Evolutionary conservation across 805 yeast genomes (phyloP).

Genomic region (Suhomyces kilbournensis): DNA sequence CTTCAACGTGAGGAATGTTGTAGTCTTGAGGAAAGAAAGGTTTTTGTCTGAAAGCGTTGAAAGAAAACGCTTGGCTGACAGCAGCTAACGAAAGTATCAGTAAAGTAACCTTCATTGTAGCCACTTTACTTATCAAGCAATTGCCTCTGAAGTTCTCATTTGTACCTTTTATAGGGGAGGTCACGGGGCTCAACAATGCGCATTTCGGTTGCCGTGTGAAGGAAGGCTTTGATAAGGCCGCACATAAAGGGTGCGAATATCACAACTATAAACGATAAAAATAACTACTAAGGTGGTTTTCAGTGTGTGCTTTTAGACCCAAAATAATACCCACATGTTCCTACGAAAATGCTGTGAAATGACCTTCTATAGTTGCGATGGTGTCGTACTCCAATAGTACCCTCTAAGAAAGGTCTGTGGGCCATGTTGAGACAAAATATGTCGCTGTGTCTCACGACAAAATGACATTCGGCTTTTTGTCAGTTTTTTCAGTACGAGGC

Average conservation of each 20-base stretch:
- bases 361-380: background rate
- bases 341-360: background rate
- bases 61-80: background rate
- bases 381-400: background rate
- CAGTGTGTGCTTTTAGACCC: background rate
- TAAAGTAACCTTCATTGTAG: background rate
- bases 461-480: too few relatives aligned
- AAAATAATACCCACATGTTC: background rate
- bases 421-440: background rate
- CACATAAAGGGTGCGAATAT: background rate
- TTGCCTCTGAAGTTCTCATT: background rate
- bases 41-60: background rate
- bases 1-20: background rate
- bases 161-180: background rate
- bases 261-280: too few relatives aligned
- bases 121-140: background rate
- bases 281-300: background rate
- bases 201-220: background rate
- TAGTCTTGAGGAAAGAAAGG: background rate
- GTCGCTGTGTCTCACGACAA: too few relatives aligned
- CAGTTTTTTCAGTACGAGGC: slow-evolving; percentile 24
- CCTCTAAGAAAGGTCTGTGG: background rate
- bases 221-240: background rate
- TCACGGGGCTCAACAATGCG: background rate
- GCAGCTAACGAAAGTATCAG: background rate